A percentile compares a stretch with the other conserved stretches of the same genome.
phyloP scores from a whole-genome alignment of 345 rosid genomes.

The Dovyalis caffra region DNA sequence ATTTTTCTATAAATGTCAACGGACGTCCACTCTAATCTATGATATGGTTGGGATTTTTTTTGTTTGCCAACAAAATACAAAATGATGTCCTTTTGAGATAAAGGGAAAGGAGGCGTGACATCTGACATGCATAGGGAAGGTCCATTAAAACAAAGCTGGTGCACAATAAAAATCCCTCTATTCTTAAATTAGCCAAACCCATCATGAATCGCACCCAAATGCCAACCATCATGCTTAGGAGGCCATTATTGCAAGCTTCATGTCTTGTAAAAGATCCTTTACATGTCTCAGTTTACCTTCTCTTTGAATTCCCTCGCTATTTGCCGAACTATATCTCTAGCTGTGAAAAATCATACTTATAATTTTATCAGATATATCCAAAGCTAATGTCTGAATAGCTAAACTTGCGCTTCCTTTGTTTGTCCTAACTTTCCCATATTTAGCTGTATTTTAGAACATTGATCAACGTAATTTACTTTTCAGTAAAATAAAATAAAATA shows the following conservation, averaged over 20 bases:
- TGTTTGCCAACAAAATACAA: no score
- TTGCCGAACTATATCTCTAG: not conserved
- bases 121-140: not conserved
- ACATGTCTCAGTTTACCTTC: no score
- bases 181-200: not conserved
- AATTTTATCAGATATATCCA: not conserved
- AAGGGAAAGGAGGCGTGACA: not conserved
- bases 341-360: not conserved
- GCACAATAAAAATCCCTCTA: not conserved
- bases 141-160: not conserved
- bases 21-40: no score
- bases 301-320: not conserved
- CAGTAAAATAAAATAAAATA: no score
- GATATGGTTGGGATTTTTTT: no score
- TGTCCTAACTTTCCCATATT: no score
- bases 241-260: conserved; percentile 1
- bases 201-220: not conserved
- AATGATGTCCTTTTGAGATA: not conserved
- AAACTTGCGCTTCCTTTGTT: no score
- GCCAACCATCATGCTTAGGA: not conserved
- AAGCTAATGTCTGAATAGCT: not conserved
- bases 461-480: no score
- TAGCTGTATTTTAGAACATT: no score
- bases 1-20: no score
- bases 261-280: not conserved